Evolutionary conservation across 257 asterid genomes (phyloP).

Genomic region (Ilex asprella): DNA sequence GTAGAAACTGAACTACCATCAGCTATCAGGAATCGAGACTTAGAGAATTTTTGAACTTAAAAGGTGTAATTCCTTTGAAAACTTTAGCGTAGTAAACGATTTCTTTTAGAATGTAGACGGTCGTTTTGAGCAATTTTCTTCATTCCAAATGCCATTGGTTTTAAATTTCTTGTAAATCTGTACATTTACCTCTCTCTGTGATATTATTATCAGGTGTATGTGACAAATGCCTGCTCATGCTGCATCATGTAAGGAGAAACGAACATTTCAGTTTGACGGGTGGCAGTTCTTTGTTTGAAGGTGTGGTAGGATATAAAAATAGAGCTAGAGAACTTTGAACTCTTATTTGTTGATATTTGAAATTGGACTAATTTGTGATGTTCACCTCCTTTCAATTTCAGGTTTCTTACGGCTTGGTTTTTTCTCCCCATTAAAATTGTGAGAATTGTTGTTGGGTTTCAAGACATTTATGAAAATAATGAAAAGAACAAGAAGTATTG

Average conservation of each 20-base stretch:
- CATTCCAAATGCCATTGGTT: too few species aligned
- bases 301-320: conserved; percentile 24
- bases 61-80: too few species aligned
- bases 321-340: neutral
- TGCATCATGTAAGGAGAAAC: conserved; percentile 46
- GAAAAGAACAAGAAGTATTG: conserved; percentile 14
- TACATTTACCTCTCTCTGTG: neutral
- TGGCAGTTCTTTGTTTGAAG: conserved; percentile 47
- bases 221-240: conserved; percentile 52
- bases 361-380: neutral
- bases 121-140: too few species aligned
- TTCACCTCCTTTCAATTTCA: conserved; percentile 6
- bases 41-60: too few species aligned
- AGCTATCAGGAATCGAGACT: too few species aligned
- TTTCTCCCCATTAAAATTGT: conserved; percentile 24
- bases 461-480: neutral
- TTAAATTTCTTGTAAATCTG: neutral
- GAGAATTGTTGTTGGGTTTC: conserved; percentile 20
- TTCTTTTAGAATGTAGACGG: too few species aligned
- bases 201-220: conserved; percentile 21
- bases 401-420: conserved; percentile 34
- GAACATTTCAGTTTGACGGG: conserved; percentile 55
- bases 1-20: too few species aligned
- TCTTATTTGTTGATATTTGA: neutral
- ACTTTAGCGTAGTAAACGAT: too few species aligned